Conservation (phyloP, 768 basidiomycete species). For the Tylopilus vinaceipallidus region DNA sequence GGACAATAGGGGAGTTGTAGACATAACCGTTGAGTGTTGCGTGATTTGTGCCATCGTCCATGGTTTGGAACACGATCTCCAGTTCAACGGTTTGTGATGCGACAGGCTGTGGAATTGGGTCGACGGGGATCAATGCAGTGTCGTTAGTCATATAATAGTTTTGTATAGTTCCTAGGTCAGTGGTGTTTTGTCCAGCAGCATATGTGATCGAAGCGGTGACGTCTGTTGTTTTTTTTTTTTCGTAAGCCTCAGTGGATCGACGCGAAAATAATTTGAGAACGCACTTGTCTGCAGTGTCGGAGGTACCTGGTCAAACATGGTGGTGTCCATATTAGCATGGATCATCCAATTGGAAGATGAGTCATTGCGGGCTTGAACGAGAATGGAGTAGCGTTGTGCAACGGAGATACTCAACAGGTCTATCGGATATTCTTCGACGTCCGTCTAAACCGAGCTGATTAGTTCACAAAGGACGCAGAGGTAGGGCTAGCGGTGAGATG, state of each 20-base stretch:
- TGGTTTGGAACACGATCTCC: constrained; percentile 77
- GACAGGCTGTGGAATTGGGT: constrained; percentile 45
- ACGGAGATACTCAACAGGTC: constrained; percentile 74
- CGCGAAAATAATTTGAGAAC: constrained; percentile 26
- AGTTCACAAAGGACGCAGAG: neutral
- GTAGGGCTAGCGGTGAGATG: neutral
- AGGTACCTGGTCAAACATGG: constrained; percentile 88
- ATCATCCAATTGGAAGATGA: constrained; percentile 83
- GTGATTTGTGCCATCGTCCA: constrained; percentile 81
- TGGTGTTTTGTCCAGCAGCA: constrained; percentile 46
- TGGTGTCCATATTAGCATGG: constrained; percentile 85
- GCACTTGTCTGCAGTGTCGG: constrained; percentile 68
- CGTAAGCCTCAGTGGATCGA: neutral
- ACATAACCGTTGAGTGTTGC: constrained; percentile 74
- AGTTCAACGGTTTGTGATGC: constrained; percentile 64
- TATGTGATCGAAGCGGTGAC: constrained; percentile 85
- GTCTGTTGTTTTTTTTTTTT: too few species aligned
- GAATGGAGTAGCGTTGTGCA: constrained; percentile 91
- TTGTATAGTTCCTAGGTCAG: constrained; percentile 51
- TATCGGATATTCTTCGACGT: constrained; percentile 70
- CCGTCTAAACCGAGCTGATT: constrained; percentile 46
- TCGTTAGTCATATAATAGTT: constrained; percentile 67
- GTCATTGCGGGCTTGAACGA: constrained; percentile 89
- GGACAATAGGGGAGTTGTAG: constrained; percentile 68
- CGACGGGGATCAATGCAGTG: constrained; percentile 62